Base-by-base conservation (phyloP, 805 yeast genomes). In the Blastobotrys parvus region DNA sequence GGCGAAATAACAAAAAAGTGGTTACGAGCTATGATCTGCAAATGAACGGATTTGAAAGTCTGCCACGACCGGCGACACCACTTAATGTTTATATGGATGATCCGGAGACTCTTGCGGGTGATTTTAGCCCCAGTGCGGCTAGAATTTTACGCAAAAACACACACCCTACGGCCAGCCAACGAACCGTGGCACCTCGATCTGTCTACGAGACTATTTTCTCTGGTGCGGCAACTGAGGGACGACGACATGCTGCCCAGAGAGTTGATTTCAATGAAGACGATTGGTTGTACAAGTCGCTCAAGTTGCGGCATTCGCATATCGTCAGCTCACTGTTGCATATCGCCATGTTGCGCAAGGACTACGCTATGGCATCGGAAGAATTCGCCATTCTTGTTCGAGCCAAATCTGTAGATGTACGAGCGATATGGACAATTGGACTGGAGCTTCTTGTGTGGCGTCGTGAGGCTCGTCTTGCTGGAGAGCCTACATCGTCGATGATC, bases 381-480 rank as follows among this genome's bases (percentile, higher is more conserved):
- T 50, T 51, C 42, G 48, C 52, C 10, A 29, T 43, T 10, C 38
- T 51, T 16, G 35, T 50, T 10, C 44, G 55, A 15, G 25, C 39
- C 7, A 46, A 45, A 15, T 17, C 19, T 10, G 45, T 44, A 3
- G 52, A 48, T 31, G 22, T 49, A 15, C 32, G 56, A 20, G 39
- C 37, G 8, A 16, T 51, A 4, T 52, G 55, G 55, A 42, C 54
- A 6, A 45, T 51, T 22, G 53, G 50, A 13, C 42, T 51, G 17
- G 56, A 49, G 19, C 43, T 52, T 20, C 48, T 52, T 16, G 43
- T 44, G 16, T 48, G 53, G 53, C 27, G 49, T 20, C 34, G 48
- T n/a, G 49, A 50, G 20, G 23, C 29, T 30, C 27, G 42, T 4
- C 40, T 41, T 19, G 11, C 10, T 25, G 29, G 29, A 8, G 29